Percentiles rank a stretch among this genome's conserved stretches.
Conservation (phyloP, 73 alveolate genomes). For the Paramecium biaurelia region DNA sequence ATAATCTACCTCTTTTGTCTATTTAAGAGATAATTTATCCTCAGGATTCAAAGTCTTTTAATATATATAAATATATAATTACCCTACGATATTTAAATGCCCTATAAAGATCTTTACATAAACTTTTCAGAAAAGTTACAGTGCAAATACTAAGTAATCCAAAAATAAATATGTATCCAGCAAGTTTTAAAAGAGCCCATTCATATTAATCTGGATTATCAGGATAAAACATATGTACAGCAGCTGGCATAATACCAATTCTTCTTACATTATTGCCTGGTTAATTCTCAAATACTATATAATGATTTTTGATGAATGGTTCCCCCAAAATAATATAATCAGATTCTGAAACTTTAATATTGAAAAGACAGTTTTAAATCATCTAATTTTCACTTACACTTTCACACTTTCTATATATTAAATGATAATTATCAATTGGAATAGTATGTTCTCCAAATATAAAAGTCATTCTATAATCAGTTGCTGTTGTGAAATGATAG, state of each 20-base stretch:
- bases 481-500: background rate
- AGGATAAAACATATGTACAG: background rate
- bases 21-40: background rate
- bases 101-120: background rate
- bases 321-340: slow-evolving; percentile 38
- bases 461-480: background rate
- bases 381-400: background rate
- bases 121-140: background rate
- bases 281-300: background rate
- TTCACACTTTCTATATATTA: background rate
- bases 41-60: background rate
- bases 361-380: background rate
- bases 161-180: background rate
- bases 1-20: background rate
- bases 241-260: slow-evolving; percentile 14
- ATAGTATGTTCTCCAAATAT: background rate
- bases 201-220: background rate
- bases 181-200: background rate
- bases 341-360: background rate
- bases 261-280: slow-evolving; percentile 33
- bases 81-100: slow-evolving; percentile 30
- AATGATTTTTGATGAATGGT: slow-evolving; percentile 16
- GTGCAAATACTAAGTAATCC: background rate
- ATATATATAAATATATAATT: background rate
- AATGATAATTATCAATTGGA: background rate